Percentiles rank a stretch among this genome's conserved stretches.
phyloP scores from a whole-genome alignment of 2,329 filamentous ascomycete species.

The Helotiales sp. region DNA sequence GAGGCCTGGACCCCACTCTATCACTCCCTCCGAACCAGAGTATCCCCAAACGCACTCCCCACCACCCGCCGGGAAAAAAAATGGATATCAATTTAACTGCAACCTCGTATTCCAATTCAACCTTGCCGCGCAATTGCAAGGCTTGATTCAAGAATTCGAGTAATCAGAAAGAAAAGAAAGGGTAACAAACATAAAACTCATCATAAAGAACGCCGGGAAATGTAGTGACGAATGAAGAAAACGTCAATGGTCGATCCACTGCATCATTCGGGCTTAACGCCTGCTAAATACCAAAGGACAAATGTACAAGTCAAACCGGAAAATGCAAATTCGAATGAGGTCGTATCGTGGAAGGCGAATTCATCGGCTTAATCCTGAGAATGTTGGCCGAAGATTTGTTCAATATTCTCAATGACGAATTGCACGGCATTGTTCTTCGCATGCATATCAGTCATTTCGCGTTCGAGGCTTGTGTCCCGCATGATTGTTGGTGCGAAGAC shows the following conservation, averaged over 20 bases:
- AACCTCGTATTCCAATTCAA: neutral
- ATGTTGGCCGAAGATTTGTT: constrained; percentile 65
- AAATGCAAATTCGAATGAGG: neutral
- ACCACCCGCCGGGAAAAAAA: constrained; percentile 6
- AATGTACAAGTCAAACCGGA: constrained; percentile 9
- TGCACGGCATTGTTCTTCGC: constrained; percentile 90
- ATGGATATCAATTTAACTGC: constrained; percentile 24
- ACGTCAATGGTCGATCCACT: constrained; percentile 10
- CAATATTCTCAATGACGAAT: constrained; percentile 88
- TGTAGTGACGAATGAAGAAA: neutral
- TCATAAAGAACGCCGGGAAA: neutral
- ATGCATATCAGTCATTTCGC: constrained; percentile 95
- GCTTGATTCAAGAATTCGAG: constrained; percentile 2
- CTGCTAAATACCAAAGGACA: constrained; percentile 10
- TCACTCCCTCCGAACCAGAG: neutral
- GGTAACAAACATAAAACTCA: neutral
- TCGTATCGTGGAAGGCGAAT: constrained; percentile 7
- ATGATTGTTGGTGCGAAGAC: constrained; percentile 98
- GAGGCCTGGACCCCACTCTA: neutral
- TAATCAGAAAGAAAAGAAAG: neutral
- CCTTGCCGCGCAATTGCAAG: neutral
- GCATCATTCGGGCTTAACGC: constrained; percentile 22
- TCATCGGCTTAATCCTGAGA: constrained; percentile 8
- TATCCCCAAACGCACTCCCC: neutral
- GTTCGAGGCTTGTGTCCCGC: constrained; percentile 83